Conservation (phyloP, 805 yeast genomes). For the Naumovozyma baii region DNA sequence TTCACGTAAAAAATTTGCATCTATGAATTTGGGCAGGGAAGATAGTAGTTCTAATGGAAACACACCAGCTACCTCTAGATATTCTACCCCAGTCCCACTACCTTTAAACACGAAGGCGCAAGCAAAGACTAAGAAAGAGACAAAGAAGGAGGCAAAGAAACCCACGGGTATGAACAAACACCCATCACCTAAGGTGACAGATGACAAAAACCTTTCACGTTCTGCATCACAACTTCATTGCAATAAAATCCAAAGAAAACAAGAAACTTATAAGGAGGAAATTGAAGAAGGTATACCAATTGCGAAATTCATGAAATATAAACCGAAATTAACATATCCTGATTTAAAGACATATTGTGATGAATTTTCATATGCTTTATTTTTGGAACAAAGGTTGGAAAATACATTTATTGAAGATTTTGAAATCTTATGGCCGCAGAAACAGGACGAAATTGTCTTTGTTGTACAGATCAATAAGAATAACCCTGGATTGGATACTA, state of each 20-base stretch:
- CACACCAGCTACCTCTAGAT: too few species aligned
- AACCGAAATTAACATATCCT: constrained; percentile 40
- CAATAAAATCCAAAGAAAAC: background rate
- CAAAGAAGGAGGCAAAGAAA: background rate
- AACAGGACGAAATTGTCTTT: constrained; percentile 32
- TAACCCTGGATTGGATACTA: constrained; percentile 36
- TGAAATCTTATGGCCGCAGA: constrained; percentile 44
- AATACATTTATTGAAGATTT: constrained; percentile 40
- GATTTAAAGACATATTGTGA: constrained; percentile 43
- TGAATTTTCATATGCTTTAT: constrained; percentile 52
- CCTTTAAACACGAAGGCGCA: too few species aligned
- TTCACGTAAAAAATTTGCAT: too few species aligned
- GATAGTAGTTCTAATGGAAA: too few species aligned
- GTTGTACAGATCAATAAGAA: constrained; percentile 18
- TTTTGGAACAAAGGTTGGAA: constrained; percentile 49
- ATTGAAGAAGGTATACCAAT: constrained; percentile 29
- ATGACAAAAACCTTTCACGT: background rate
- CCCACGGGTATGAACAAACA: background rate
- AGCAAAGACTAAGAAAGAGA: background rate
- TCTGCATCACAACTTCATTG: background rate
- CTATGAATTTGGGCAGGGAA: too few species aligned
- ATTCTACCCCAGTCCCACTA: too few species aligned
- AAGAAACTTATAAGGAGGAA: constrained; percentile 1
- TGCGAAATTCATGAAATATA: constrained; percentile 29
- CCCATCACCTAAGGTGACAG: background rate